These are phyloP conservation scores for Schrenkiella parvula DNA, from an alignment of 345 rosid genomes.

Conservation along the genomic window DNA sequence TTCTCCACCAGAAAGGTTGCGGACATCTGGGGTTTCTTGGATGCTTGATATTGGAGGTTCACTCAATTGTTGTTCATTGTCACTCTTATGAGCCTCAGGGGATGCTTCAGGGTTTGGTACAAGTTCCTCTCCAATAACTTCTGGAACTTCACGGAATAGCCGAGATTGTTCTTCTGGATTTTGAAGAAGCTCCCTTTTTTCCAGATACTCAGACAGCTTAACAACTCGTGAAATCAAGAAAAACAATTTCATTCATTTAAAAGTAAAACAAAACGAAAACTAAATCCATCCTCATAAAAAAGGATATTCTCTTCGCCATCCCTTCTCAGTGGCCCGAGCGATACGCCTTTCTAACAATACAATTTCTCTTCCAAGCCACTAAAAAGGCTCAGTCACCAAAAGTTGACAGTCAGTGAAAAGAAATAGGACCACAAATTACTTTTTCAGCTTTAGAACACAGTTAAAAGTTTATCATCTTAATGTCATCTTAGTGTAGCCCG, in stretches of 20 bases:
- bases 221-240: conserved; percentile 55
- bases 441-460: background rate
- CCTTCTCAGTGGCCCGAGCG: conserved; percentile 79
- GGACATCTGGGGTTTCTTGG: conserved; percentile 26
- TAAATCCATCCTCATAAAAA: conserved; percentile 8
- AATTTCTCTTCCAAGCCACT: conserved; percentile 75
- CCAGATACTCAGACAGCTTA: conserved; percentile 70
- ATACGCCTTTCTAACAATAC: conserved; percentile 53
- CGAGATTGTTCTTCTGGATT: conserved; percentile 64
- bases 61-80: conserved; percentile 4
- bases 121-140: conserved; percentile 56
- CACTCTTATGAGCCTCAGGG: conserved; percentile 23
- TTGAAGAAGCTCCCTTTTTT: conserved; percentile 63
- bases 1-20: conserved; percentile 20
- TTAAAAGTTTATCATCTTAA: conserved; percentile 7
- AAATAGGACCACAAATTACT: background rate
- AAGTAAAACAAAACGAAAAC: background rate
- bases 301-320: conserved; percentile 98
- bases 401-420: conserved; percentile 9
- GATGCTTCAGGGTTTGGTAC: conserved; percentile 34
- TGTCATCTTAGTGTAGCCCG: background rate
- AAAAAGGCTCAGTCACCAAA: conserved; percentile 19
- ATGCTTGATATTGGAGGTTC: conserved; percentile 31
- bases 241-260: conserved; percentile 1
- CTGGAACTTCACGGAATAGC: conserved; percentile 55